These are phyloP conservation scores for Phytophthora niederhauseri DNA, from an alignment of 352 stramenopile genomes.

Conservation along the genomic window DNA sequence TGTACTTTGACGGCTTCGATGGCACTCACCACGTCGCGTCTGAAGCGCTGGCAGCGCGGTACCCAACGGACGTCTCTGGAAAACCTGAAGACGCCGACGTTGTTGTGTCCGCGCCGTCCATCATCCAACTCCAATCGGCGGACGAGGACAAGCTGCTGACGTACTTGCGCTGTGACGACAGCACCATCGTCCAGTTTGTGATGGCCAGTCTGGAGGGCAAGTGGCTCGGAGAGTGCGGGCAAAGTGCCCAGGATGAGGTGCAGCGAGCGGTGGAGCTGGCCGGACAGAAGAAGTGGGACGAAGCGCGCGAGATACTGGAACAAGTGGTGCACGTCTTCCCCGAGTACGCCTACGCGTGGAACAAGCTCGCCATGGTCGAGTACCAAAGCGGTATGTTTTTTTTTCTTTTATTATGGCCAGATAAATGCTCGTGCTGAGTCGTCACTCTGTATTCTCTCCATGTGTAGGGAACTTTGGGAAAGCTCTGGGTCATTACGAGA, in stretches of 20 bases:
- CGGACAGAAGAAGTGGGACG: constrained; percentile 37
- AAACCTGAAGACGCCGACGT: constrained; percentile 9
- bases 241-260: constrained; percentile 45
- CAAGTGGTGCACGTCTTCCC: constrained; percentile 54
- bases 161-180: constrained; percentile 73
- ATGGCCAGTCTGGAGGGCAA: constrained; percentile 73
- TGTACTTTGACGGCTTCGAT: constrained; percentile 83
- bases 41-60: constrained; percentile 59
- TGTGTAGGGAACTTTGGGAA: constrained; percentile 52
- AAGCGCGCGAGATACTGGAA: constrained; percentile 53
- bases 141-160: constrained; percentile 67
- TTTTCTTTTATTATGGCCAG: background rate
- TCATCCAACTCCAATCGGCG: constrained; percentile 72
- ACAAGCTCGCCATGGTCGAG: constrained; percentile 74
- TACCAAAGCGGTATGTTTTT: constrained; percentile 51
- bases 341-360: constrained; percentile 73
- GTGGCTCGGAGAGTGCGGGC: constrained; percentile 68
- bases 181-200: constrained; percentile 73
- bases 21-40: constrained; percentile 67
- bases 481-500: constrained; percentile 65
- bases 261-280: constrained; percentile 51
- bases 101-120: constrained; percentile 50
- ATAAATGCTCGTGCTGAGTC: background rate
- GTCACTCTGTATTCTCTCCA: background rate
- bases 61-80: constrained; percentile 52